These are phyloP conservation scores for Meira miltonrushii DNA, from an alignment of 1,284 basidiomycete genomes.

Conservation along the genomic window DNA sequence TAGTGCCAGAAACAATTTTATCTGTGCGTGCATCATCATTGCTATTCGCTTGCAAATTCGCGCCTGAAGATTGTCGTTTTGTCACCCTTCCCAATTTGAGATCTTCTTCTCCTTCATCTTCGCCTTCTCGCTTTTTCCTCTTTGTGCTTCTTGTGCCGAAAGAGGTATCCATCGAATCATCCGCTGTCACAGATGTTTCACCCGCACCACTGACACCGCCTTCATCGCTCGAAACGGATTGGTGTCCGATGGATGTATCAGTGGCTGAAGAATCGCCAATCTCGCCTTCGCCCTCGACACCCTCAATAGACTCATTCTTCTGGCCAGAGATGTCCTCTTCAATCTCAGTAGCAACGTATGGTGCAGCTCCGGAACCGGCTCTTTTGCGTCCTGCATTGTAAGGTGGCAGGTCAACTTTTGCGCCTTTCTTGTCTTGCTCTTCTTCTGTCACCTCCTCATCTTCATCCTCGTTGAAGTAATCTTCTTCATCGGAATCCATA, in stretches of 20 bases:
- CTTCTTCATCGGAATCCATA: conserved; percentile 65
- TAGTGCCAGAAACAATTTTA: neutral
- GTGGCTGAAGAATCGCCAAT: neutral
- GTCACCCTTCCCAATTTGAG: conserved; percentile 9
- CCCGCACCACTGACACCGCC: neutral
- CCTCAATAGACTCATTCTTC: neutral
- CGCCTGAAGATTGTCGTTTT: conserved; percentile 2
- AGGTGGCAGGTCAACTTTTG: neutral
- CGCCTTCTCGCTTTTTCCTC: conserved; percentile 8
- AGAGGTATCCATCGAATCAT: neutral
- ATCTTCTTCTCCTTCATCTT: conserved; percentile 12
- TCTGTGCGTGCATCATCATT: neutral
- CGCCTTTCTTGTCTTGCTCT: neutral
- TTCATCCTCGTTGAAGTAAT: conserved; percentile 78
- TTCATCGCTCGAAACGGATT: neutral
- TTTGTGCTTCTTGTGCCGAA: neutral
- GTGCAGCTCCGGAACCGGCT: neutral
- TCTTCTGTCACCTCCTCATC: conserved; percentile 54
- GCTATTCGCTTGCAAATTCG: neutral
- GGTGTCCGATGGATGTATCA: neutral
- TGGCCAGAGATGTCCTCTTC: neutral
- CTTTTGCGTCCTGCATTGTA: neutral
- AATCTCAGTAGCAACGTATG: conserved; percentile 11
- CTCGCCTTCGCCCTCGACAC: neutral
- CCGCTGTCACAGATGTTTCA: neutral